Conservation (phyloP, 2,329 filamentous ascomycete genomes). For the Chrysosphaeria jannelii region DNA sequence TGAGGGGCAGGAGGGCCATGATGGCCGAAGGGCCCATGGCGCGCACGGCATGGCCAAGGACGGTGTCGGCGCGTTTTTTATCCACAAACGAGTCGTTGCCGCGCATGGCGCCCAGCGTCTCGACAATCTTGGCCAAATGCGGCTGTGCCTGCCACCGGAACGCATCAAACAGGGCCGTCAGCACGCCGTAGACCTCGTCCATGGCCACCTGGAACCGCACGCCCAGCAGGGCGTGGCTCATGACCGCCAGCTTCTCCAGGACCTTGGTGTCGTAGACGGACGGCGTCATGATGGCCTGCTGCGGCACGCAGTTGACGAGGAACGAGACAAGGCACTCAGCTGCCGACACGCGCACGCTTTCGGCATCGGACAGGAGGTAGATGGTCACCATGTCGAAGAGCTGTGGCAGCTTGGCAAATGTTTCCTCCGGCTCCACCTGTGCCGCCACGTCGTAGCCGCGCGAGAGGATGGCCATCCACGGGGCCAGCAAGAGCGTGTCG, state of each 20-base stretch:
- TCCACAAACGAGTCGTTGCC: slow-evolving; percentile 67
- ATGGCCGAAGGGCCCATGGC: slow-evolving; percentile 76
- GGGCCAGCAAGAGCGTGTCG: slow-evolving; percentile 77
- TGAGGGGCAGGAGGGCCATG: slow-evolving; percentile 56
- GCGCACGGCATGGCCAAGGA: slow-evolving; percentile 62
- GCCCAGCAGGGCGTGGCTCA: slow-evolving; percentile 43
- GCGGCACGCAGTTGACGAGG: slow-evolving; percentile 64
- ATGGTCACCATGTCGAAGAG: slow-evolving; percentile 52
- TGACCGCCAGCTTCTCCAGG: slow-evolving; percentile 49
- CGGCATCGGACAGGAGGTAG: slow-evolving; percentile 63
- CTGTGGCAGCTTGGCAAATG: slow-evolving; percentile 66
- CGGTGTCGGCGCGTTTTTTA: slow-evolving; percentile 81
- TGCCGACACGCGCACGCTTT: slow-evolving; percentile 81
- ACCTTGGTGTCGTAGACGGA: slow-evolving; percentile 82
- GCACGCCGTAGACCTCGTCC: slow-evolving; percentile 77
- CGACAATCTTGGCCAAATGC: slow-evolving; percentile 44
- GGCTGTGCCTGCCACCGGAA: slow-evolving; percentile 64
- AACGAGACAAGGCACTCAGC: slow-evolving; percentile 90
- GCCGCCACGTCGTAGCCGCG: slow-evolving; percentile 82
- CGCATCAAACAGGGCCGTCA: slow-evolving; percentile 63
- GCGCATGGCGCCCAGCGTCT: slow-evolving; percentile 59
- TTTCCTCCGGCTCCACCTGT: slow-evolving; percentile 67
- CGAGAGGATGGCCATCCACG: slow-evolving; percentile 89
- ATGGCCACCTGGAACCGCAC: slow-evolving; percentile 85
- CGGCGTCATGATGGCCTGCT: slow-evolving; percentile 56